Evolutionary conservation across 495 filamentous ascomycete species (phyloP).

Genomic region (Lepidopterella palustris): DNA sequence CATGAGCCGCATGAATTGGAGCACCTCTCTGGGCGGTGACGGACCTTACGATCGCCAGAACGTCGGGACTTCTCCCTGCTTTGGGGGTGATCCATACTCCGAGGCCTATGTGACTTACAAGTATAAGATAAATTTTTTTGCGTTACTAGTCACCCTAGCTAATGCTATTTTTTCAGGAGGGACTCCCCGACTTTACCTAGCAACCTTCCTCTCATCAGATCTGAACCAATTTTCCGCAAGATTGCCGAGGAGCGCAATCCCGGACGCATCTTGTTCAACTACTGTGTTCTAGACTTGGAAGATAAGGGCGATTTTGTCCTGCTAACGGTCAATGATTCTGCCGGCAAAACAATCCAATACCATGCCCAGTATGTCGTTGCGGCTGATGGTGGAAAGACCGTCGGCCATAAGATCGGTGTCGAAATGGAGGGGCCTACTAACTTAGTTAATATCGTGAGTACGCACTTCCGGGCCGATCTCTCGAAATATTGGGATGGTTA

Average conservation of each 20-base stretch:
- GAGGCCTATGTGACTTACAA: conserved; percentile 14
- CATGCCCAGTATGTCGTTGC: conserved; percentile 1
- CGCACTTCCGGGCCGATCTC: conserved; percentile 19
- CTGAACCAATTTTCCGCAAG: conserved; percentile 23
- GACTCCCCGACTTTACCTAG: conserved; percentile 10
- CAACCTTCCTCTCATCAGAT: conserved; percentile 21
- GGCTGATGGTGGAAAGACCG: conserved; percentile 10
- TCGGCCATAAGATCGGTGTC: conserved; percentile 5
- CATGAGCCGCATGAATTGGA: conserved; percentile 7
- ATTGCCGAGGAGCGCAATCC: conserved; percentile 23
- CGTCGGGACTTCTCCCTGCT: conserved; percentile 2
- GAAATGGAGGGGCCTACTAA: conserved; percentile 21
- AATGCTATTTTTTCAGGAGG: neutral
- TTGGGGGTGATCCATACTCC: conserved; percentile 23
- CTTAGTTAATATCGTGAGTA: conserved; percentile 27
- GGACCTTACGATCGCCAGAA: neutral
- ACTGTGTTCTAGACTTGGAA: conserved; percentile 9
- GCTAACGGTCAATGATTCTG: neutral
- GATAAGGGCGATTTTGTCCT: conserved; percentile 7
- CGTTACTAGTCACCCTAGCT: neutral
- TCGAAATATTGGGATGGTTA: neutral
- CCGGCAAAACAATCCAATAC: neutral
- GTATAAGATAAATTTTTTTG: neutral
- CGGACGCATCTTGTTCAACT: conserved; percentile 9
- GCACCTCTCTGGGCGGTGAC: conserved; percentile 17